Percentiles rank a stretch among this genome's conserved stretches.
phyloP scores from a whole-genome alignment of 441 rosid genomes.

The Arabidopsis hybrid region DNA sequence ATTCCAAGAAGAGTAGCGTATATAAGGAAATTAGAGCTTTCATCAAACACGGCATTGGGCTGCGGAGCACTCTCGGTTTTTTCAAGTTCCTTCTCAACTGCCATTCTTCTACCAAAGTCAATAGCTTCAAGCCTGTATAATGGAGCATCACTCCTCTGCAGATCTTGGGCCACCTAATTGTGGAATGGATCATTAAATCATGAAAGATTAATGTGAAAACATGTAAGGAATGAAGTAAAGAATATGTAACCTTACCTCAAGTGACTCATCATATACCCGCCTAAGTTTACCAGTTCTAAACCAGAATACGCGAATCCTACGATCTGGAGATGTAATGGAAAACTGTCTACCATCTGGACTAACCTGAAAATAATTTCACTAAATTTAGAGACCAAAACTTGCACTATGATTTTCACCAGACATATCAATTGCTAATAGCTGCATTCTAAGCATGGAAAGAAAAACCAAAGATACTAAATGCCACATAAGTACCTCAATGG shows the following conservation, averaged over 20 bases:
- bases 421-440: neutral
- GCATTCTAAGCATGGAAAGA: neutral
- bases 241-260: slow-evolving; percentile 66
- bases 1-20: slow-evolving; percentile 96
- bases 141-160: slow-evolving; percentile 92
- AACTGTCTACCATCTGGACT: slow-evolving; percentile 95
- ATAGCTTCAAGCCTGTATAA: slow-evolving; percentile 92
- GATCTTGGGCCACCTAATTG: slow-evolving; percentile 90
- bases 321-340: slow-evolving; percentile 92
- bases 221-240: slow-evolving; percentile 21
- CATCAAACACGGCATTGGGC: slow-evolving; percentile 93
- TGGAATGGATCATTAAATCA: slow-evolving; percentile 25
- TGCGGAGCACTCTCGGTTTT: slow-evolving; percentile 87
- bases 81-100: slow-evolving; percentile 94
- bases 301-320: slow-evolving; percentile 95
- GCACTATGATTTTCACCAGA: slow-evolving; percentile 21
- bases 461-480: slow-evolving; percentile 22
- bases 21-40: slow-evolving; percentile 92
- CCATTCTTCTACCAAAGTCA: slow-evolving; percentile 99
- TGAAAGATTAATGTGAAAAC: slow-evolving; percentile 8
- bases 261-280: slow-evolving; percentile 95
- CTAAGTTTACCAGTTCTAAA: slow-evolving; percentile 86
- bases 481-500: slow-evolving; percentile 73
- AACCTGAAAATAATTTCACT: slow-evolving; percentile 57
- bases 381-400: slow-evolving; percentile 32